These are phyloP conservation scores for Zymoseptoria brevis DNA, from an alignment of 2,329 filamentous ascomycete species.

Conservation along the genomic window DNA sequence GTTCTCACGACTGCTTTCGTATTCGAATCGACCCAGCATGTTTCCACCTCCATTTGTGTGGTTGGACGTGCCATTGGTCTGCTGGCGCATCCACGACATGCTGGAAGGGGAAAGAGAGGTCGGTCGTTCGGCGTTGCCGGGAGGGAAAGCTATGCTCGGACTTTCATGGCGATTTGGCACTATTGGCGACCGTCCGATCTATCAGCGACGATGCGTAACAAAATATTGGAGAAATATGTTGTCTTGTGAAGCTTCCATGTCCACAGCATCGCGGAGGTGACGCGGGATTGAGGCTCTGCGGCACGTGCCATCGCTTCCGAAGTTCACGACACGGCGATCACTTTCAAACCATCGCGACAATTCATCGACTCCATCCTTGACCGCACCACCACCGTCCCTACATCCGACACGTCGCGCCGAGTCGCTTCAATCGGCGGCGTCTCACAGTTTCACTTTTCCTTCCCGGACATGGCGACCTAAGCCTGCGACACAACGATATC, in stretches of 20 bases:
- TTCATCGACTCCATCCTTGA: neutral
- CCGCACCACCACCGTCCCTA: neutral
- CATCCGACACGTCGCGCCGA: neutral
- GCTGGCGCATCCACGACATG: constrained; percentile 17
- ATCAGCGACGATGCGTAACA: neutral
- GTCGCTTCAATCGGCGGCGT: neutral
- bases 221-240: neutral
- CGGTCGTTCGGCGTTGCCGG: neutral
- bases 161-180: neutral
- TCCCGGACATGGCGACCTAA: neutral
- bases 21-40: constrained; percentile 29
- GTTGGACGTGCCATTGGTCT: constrained; percentile 13
- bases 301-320: neutral
- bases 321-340: neutral
- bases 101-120: neutral
- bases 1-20: constrained; percentile 29
- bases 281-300: neutral
- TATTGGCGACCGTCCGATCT: neutral
- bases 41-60: constrained; percentile 34
- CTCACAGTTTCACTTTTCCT: neutral
- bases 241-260: neutral
- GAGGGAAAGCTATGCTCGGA: neutral
- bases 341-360: neutral
- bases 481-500: neutral
- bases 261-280: neutral